phyloP scores from a whole-genome alignment of 495 filamentous ascomycete species.

The Ramalina peruviana region DNA sequence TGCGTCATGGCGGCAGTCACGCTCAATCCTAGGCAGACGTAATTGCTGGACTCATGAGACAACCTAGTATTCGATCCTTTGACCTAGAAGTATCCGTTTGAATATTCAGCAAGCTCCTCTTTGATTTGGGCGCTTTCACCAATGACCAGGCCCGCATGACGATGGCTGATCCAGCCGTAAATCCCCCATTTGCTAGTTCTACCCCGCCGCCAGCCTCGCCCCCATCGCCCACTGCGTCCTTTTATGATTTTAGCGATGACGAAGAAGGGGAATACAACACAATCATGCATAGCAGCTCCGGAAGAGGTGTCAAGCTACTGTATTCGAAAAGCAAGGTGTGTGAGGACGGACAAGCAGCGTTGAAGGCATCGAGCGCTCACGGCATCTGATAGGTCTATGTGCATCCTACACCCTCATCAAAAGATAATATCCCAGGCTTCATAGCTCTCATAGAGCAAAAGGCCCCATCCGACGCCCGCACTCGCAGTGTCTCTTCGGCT shows the following conservation, averaged over 20 bases:
- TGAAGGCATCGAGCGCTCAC: slow-evolving; percentile 13
- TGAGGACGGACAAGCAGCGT: neutral
- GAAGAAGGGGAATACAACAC: slow-evolving; percentile 94
- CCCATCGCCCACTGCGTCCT: slow-evolving; percentile 73
- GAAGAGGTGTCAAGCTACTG: slow-evolving; percentile 84
- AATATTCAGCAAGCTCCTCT: too few relatives aligned
- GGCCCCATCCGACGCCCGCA: slow-evolving; percentile 25
- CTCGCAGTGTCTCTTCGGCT: slow-evolving; percentile 28
- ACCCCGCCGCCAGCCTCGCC: slow-evolving; percentile 27
- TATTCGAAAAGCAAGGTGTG: slow-evolving; percentile 90
- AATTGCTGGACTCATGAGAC: too few relatives aligned
- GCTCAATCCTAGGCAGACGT: too few relatives aligned
- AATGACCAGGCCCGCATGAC: slow-evolving; percentile 8
- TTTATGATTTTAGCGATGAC: slow-evolving; percentile 94
- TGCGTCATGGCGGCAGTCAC: too few relatives aligned
- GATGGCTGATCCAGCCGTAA: slow-evolving; percentile 14
- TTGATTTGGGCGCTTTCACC: neutral
- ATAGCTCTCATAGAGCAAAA: slow-evolving; percentile 93
- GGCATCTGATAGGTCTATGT: slow-evolving; percentile 61
- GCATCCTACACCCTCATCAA: slow-evolving; percentile 85
- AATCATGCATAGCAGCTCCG: slow-evolving; percentile 68
- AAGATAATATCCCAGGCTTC: slow-evolving; percentile 94
- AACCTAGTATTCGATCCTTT: too few relatives aligned
- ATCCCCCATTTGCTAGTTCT: neutral
- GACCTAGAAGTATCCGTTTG: too few relatives aligned